Evolutionary conservation across 2,329 filamentous ascomycete genomes (phyloP).

Genomic region (Claviceps sp.): DNA sequence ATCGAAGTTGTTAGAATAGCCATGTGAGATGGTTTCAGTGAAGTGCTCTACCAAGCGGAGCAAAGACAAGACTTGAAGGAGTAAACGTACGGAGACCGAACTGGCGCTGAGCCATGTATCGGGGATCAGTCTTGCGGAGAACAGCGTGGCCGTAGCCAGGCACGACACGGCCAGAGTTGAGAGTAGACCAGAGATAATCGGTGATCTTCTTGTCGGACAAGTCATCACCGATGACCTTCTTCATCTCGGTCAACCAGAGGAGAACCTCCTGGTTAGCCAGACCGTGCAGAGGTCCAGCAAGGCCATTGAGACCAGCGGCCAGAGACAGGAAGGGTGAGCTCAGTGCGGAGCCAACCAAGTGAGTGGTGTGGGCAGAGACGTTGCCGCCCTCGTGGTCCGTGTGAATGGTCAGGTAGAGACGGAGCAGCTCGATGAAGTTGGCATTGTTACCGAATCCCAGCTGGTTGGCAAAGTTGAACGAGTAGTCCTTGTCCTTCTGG

Average conservation of each 20-base stretch:
- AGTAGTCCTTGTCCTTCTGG: conserved; percentile 99
- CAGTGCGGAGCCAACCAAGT: conserved; percentile 90
- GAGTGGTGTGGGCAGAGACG: conserved; percentile 95
- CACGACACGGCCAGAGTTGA: conserved; percentile 91
- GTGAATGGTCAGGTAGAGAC: conserved; percentile 99
- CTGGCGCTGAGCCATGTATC: conserved; percentile 95
- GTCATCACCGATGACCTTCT: conserved; percentile 85
- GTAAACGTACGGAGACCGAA: conserved; percentile 55
- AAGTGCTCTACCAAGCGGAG: neutral
- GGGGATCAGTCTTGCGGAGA: conserved; percentile 98
- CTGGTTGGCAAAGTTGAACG: conserved; percentile 99
- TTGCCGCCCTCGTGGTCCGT: conserved; percentile 99
- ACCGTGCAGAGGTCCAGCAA: conserved; percentile 95
- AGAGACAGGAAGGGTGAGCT: conserved; percentile 96
- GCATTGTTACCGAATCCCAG: conserved; percentile 90
- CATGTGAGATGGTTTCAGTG: neutral
- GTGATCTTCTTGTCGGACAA: conserved; percentile 93
- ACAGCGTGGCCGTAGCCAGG: conserved; percentile 98
- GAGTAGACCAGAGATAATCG: conserved; percentile 96
- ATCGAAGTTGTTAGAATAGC: conserved; percentile 13
- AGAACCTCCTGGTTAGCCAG: conserved; percentile 99
- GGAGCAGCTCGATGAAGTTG: conserved; percentile 97
- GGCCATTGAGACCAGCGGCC: conserved; percentile 91
- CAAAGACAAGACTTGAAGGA: neutral
- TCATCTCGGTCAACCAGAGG: conserved; percentile 99